phyloP scores from a whole-genome alignment of 2,329 filamentous ascomycete genomes.

The Ophiocordyceps sinensis region DNA sequence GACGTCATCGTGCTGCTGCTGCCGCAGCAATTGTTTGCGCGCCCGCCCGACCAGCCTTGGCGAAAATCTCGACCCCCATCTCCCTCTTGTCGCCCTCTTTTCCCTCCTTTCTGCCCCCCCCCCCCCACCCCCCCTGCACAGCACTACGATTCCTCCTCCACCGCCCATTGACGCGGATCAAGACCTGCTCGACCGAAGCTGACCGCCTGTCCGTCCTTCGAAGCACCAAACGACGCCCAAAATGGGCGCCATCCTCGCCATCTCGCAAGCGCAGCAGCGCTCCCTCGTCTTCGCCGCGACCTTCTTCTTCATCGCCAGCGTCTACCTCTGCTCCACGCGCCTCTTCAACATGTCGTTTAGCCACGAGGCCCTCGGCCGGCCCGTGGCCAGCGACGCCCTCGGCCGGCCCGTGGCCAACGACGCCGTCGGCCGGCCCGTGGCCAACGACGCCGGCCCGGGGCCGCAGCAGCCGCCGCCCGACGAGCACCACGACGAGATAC shows the following conservation, averaged over 20 bases:
- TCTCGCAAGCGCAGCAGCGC: slow-evolving; percentile 14
- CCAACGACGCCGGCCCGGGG: neutral
- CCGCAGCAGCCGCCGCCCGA: neutral
- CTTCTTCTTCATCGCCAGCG: slow-evolving; percentile 18
- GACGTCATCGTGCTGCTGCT: too few relatives aligned
- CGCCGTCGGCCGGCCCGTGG: neutral
- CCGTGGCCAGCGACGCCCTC: neutral
- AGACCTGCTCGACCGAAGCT: too few relatives aligned
- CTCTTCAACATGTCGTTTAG: slow-evolving; percentile 12
- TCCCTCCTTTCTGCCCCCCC: too few relatives aligned
- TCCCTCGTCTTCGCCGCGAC: slow-evolving; percentile 15
- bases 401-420: neutral
- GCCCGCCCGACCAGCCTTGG: too few relatives aligned
- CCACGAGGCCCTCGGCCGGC: neutral
- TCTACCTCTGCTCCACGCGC: slow-evolving; percentile 19
- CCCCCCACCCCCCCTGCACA: too few relatives aligned
- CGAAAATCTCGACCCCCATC: too few relatives aligned
- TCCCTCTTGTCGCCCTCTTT: too few relatives aligned
- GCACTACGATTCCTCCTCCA: too few relatives aligned
- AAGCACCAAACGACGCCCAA: too few relatives aligned
- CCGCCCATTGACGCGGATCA: too few relatives aligned
- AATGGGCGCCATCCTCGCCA: slow-evolving; percentile 5
- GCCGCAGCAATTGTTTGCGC: too few relatives aligned
- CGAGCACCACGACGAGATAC: slow-evolving; percentile 1
- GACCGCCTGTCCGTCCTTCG: too few relatives aligned